Base-by-base conservation (phyloP, 2,329 filamentous ascomycete genomes). In the Paecilomyces formosus region DNA sequence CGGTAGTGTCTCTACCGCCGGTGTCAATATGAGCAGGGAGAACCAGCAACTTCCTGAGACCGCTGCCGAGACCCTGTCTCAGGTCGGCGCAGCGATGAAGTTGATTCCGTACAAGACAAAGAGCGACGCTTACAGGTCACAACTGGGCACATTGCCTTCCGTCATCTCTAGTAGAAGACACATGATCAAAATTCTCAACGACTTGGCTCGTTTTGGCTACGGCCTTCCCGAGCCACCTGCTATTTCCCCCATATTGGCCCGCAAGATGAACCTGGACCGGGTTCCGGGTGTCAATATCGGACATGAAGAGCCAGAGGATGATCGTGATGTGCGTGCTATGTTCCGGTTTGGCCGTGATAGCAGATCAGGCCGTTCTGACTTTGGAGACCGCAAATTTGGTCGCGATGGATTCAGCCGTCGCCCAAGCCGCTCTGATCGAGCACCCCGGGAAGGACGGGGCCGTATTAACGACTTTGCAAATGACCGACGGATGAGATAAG, bases 121-220 rank as follows among this genome's bases (percentile, higher is more conserved):
- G 60, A 58, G 55, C 26, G 64, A 65, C 1, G 65, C 74, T 11
- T 76, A 73, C 62, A 63, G 61, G 33, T 65, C 69, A 22, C 61
- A 65, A 15, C 21, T 73, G 1, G 64, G 64, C 6, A 57, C 58
- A 3, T 18, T 70, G 26, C 24, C 67, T 9, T 58, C 62, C 13
- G 58, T 63, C 26, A 69, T 75, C 54, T 22, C 50, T 8, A 58
- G 74, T 58, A 78, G 78, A 64, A 67, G 71, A 7, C 62, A 59
- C 8, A 68, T 81, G 9, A 61, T 82, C n/a, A 68, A 75, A 13
- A 69, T 71, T 9, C 70, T 81, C 28, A 80, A 81, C 61, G 66
- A 74, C 54, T 67, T 78, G 18, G 74, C 77, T 7, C 70, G 74
- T 50, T 74, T 78, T 60, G 79, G 79, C 6, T 82, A 78, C 74